A percentile compares a stretch with the other conserved stretches of the same genome.
Evolutionary conservation across 176 grass and related monocot genomes (phyloP).

Genomic region (Musa itinerans): DNA sequence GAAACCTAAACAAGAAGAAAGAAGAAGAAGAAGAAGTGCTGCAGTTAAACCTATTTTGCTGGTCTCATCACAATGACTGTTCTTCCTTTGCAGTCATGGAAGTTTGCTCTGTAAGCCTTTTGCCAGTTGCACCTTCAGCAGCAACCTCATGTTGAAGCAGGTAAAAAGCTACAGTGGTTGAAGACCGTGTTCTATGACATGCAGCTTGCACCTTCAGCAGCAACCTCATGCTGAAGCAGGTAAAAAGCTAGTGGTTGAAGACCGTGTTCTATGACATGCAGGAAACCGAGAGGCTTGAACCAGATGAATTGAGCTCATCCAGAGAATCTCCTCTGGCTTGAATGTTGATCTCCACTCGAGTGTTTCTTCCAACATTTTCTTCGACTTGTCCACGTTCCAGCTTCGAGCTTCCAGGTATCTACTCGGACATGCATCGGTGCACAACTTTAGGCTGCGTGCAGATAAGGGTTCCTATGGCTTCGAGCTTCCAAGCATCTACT

Average conservation of each 20-base stretch:
- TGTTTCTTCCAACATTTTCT: constrained; percentile 83
- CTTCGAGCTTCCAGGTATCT: constrained; percentile 72
- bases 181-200: too few relatives aligned
- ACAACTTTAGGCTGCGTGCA: constrained; percentile 28
- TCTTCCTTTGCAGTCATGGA: constrained; percentile 61
- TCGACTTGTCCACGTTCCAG: constrained; percentile 59
- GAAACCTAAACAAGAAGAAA: too few relatives aligned
- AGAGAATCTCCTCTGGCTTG: constrained; percentile 62
- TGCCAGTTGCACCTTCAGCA: constrained; percentile 62
- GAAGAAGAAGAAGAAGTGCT: not conserved
- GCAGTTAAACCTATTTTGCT: constrained; percentile 35
- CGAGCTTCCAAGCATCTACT: constrained; percentile 66
- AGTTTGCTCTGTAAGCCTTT: constrained; percentile 54
- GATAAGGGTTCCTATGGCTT: constrained; percentile 44
- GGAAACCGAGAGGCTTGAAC: too few relatives aligned
- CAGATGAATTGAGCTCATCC: constrained; percentile 30
- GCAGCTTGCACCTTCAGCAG: constrained; percentile 46
- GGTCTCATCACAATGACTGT: constrained; percentile 57
- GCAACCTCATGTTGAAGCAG: constrained; percentile 44
- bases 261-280: too few relatives aligned
- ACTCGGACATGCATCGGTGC: constrained; percentile 43
- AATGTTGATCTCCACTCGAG: constrained; percentile 64
- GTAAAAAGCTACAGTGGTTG: too few relatives aligned
- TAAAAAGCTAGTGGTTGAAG: too few relatives aligned
- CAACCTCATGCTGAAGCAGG: constrained; percentile 41